A percentile compares a stretch with the other conserved stretches of the same genome.
These are phyloP conservation scores for Bipolaris gigantea DNA, from an alignment of 2,329 filamentous ascomycete genomes.

Conservation along the genomic window DNA sequence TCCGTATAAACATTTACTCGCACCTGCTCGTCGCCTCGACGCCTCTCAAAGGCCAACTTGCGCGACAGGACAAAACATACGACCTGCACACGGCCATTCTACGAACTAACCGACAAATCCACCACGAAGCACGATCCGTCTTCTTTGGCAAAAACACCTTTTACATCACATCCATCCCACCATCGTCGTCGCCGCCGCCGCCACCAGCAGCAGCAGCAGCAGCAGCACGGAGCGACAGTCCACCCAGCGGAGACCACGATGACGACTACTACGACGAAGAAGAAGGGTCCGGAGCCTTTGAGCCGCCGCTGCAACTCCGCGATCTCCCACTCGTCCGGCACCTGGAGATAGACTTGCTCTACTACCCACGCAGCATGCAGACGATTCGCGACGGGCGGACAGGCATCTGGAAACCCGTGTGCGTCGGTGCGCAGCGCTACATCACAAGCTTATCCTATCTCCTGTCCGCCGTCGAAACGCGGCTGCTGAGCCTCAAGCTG, in stretches of 20 bases:
- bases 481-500: conserved; percentile 16
- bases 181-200: not conserved
- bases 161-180: conserved; percentile 24
- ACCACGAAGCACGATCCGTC: conserved; percentile 46
- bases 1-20: conserved; percentile 36
- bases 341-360: conserved; percentile 34
- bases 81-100: conserved; percentile 43
- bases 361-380: conserved; percentile 20
- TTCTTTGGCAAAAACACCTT: conserved; percentile 50
- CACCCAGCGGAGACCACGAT: conserved; percentile 2
- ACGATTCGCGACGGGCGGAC: conserved; percentile 3
- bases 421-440: conserved; percentile 26
- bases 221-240: not conserved
- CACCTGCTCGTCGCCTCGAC: conserved; percentile 26
- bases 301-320: conserved; percentile 30
- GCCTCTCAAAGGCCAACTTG: conserved; percentile 26
- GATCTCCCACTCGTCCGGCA: conserved; percentile 29
- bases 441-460: conserved; percentile 22
- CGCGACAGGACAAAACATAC: conserved; percentile 30
- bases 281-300: conserved; percentile 23
- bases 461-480: conserved; percentile 12
- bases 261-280: conserved; percentile 3
- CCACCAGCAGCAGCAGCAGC: not conserved
- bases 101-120: conserved; percentile 43
- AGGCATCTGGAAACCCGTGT: conserved; percentile 22